phyloP scores from a whole-genome alignment of 2,329 filamentous ascomycete genomes.

The Apiospora hydei region DNA sequence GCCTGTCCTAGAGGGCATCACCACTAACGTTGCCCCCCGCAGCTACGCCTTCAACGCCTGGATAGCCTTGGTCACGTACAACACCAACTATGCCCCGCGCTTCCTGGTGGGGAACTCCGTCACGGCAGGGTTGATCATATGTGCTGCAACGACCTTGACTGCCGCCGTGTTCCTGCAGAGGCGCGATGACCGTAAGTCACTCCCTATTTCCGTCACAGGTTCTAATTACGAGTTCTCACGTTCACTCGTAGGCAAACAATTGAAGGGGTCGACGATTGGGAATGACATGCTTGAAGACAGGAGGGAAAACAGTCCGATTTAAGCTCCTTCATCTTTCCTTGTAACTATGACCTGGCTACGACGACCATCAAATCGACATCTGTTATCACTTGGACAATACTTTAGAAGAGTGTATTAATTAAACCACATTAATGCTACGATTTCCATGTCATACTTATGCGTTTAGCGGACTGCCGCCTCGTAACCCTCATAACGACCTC shows the following conservation, averaged over 20 bases:
- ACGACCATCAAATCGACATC: too few relatives aligned
- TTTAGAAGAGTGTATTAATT: too few relatives aligned
- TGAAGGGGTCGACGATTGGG: background rate
- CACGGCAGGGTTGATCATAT: background rate
- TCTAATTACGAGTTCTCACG: background rate
- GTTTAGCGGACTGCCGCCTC: background rate
- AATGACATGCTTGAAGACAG: too few relatives aligned
- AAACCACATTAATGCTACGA: background rate
- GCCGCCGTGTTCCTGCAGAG: background rate
- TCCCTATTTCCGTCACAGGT: too few relatives aligned
- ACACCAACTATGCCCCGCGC: constrained; percentile 14
- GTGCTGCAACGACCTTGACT: background rate
- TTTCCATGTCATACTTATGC: background rate
- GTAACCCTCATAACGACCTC: background rate
- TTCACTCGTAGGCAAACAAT: background rate
- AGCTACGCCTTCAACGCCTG: constrained; percentile 15
- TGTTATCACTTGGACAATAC: too few relatives aligned
- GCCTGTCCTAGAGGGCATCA: background rate
- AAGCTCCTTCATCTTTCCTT: too few relatives aligned
- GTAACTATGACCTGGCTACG: too few relatives aligned
- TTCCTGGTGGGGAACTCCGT: constrained; percentile 15
- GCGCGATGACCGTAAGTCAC: background rate
- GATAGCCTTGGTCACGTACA: constrained; percentile 9
- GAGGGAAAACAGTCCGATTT: background rate
- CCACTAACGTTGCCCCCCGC: background rate